These are phyloP conservation scores for Colletotrichum lini DNA, from an alignment of 2,329 filamentous ascomycete species.

Conservation along the genomic window DNA sequence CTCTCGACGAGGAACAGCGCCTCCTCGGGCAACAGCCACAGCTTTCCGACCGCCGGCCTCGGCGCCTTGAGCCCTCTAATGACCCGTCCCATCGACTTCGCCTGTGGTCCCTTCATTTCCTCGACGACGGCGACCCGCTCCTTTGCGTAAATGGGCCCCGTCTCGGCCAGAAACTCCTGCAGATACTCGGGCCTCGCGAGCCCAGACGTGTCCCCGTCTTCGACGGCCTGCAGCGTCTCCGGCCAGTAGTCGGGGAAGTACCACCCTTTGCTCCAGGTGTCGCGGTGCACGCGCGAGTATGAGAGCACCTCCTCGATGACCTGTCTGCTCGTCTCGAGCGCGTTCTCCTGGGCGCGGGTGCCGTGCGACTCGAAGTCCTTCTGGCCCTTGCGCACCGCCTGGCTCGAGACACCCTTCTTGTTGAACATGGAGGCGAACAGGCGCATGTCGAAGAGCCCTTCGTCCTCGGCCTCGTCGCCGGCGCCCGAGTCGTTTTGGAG, in stretches of 20 bases:
- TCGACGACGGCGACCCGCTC: conserved; percentile 77
- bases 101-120: conserved; percentile 79
- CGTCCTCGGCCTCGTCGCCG: conserved; percentile 75
- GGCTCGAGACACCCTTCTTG: conserved; percentile 66
- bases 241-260: conserved; percentile 78
- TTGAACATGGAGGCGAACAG: conserved; percentile 72
- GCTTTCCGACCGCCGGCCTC: conserved; percentile 68
- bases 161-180: conserved; percentile 35
- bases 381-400: conserved; percentile 89
- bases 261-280: conserved; percentile 77
- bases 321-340: conserved; percentile 83
- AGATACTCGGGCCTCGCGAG: conserved; percentile 38
- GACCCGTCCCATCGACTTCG: conserved; percentile 81
- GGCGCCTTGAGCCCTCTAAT: conserved; percentile 68
- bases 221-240: conserved; percentile 29
- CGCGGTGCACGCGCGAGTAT: conserved; percentile 82
- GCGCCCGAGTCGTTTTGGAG: conserved; percentile 44
- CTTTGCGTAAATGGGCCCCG: conserved; percentile 52
- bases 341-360: conserved; percentile 83
- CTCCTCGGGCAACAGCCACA: conserved; percentile 94
- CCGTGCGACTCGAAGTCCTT: conserved; percentile 98
- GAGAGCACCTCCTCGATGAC: conserved; percentile 92
- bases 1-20: conserved; percentile 91
- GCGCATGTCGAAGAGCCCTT: conserved; percentile 90
- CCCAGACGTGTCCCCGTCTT: conserved; percentile 29